Conservation (phyloP, 257 asterid genomes). For the Nemophila menziesii region DNA sequence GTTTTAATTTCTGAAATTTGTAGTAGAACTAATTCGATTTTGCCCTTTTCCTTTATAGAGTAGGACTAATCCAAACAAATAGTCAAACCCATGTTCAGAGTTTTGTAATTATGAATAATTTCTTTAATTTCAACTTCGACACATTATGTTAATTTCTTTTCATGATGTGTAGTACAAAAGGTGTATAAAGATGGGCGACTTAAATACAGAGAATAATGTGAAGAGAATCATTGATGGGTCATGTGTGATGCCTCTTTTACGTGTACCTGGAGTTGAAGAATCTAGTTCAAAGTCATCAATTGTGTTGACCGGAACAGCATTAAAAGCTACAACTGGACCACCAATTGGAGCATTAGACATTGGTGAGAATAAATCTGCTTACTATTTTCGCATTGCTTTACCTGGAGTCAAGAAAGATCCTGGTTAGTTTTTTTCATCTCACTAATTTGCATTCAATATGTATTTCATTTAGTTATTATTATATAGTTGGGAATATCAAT, state of each 20-base stretch:
- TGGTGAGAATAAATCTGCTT: constrained; percentile 52
- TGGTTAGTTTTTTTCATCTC: constrained; percentile 26
- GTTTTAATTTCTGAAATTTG: too few relatives aligned
- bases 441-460: too few relatives aligned
- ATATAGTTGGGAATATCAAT: not conserved
- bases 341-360: constrained; percentile 65
- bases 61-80: too few relatives aligned
- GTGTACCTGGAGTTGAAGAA: constrained; percentile 32
- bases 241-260: constrained; percentile 44
- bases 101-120: too few relatives aligned
- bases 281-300: constrained; percentile 28
- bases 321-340: constrained; percentile 43
- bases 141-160: too few relatives aligned
- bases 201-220: constrained; percentile 14
- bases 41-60: too few relatives aligned
- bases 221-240: constrained; percentile 28
- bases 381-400: constrained; percentile 69
- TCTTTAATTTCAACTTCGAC: too few relatives aligned
- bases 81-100: too few relatives aligned
- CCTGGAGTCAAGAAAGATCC: constrained; percentile 91
- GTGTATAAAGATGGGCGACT: constrained; percentile 28
- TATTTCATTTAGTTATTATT: not conserved
- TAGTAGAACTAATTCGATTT: too few relatives aligned
- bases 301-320: constrained; percentile 53
- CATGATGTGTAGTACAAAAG: constrained; percentile 7